phyloP scores from a whole-genome alignment of 2,329 filamentous ascomycete genomes.

The Xylariaceae sp. region DNA sequence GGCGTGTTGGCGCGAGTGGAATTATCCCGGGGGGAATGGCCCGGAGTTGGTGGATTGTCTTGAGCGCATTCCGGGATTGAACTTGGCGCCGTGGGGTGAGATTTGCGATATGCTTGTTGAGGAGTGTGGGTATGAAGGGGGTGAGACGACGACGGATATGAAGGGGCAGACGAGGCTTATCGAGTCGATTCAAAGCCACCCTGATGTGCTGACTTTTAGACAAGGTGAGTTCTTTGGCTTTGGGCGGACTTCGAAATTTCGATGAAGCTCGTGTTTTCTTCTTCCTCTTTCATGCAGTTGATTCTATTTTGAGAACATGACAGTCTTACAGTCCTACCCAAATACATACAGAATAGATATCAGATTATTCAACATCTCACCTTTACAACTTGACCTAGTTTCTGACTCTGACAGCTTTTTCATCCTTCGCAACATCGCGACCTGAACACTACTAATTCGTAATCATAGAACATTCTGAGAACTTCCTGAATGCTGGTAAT shows the following conservation, averaged over 20 bases:
- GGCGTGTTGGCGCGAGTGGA: neutral
- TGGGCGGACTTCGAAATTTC: neutral
- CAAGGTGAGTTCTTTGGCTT: slow-evolving; percentile 10
- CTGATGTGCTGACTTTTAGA: slow-evolving; percentile 6
- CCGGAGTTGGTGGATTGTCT: neutral
- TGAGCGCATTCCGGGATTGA: neutral
- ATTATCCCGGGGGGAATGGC: neutral
- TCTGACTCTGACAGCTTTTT: no score
- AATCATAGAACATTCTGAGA: no score
- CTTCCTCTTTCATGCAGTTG: no score
- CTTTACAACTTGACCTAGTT: no score
- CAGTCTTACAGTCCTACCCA: no score
- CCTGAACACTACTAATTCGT: no score
- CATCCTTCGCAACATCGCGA: no score
- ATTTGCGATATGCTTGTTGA: slow-evolving; percentile 15
- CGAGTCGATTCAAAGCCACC: slow-evolving; percentile 5
- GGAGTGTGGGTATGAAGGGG: slow-evolving; percentile 1
- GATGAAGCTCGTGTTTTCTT: neutral
- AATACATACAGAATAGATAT: no score
- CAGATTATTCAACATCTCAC: no score
- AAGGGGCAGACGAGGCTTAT: slow-evolving; percentile 10
- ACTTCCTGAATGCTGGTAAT: no score
- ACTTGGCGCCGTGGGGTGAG: slow-evolving; percentile 5
- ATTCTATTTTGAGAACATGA: no score
- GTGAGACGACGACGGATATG: neutral